Percentiles rank a stretch among this genome's conserved stretches.
Evolutionary conservation across 495 filamentous ascomycete species (phyloP).

Genomic region (Neurospora intermedia): DNA sequence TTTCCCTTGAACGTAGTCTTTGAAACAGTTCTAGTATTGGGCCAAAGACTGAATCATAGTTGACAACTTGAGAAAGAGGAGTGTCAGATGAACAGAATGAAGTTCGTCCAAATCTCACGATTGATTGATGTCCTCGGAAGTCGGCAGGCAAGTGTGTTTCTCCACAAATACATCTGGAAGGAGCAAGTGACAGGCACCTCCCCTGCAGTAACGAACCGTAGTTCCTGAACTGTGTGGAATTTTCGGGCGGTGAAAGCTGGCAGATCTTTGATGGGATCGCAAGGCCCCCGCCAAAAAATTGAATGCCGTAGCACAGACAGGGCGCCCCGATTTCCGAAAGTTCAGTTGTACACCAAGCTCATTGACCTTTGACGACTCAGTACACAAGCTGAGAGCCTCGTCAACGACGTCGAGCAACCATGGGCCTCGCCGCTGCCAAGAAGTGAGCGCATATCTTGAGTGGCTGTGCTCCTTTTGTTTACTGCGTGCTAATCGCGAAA

Average conservation of each 20-base stretch:
- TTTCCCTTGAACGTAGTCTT: no score
- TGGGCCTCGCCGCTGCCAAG: slow-evolving; percentile 65
- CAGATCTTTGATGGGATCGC: slow-evolving; percentile 10
- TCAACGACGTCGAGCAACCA: slow-evolving; percentile 21
- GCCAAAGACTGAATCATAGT: no score
- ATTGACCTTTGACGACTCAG: slow-evolving; percentile 6
- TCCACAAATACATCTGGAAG: not conserved
- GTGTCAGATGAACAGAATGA: not conserved
- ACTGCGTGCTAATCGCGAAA: not conserved
- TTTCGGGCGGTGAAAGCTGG: slow-evolving; percentile 14
- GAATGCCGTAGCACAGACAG: not conserved
- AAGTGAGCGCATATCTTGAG: slow-evolving; percentile 41
- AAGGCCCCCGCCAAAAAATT: slow-evolving; percentile 19
- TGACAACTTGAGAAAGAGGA: not conserved
- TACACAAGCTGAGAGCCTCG: slow-evolving; percentile 4
- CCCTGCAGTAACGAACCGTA: slow-evolving; percentile 1
- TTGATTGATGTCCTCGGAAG: not conserved
- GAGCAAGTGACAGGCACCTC: not conserved
- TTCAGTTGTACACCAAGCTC: not conserved
- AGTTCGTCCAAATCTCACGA: not conserved
- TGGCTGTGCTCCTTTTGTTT: not conserved
- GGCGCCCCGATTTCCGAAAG: not conserved
- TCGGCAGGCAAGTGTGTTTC: not conserved
- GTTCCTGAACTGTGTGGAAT: not conserved
- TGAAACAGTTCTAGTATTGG: no score